These are phyloP conservation scores for Phytophthora kernoviae DNA, from an alignment of 352 stramenopile species.

Conservation along the genomic window DNA sequence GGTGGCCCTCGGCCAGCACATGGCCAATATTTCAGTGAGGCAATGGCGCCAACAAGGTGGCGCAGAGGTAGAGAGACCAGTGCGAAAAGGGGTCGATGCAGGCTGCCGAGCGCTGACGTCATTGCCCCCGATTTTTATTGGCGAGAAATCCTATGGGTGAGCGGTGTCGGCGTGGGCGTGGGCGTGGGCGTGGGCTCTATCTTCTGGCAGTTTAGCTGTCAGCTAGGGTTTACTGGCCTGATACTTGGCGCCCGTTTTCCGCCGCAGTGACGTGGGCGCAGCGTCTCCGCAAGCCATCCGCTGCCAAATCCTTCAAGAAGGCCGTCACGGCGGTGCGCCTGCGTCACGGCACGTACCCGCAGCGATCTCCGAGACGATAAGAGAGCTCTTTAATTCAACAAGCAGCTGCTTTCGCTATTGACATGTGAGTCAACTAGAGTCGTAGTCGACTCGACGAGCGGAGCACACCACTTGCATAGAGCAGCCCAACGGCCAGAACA, in stretches of 20 bases:
- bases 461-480: constrained; percentile 28
- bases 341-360: constrained; percentile 30
- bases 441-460: background rate
- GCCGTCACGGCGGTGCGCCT: constrained; percentile 20
- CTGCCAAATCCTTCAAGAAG: constrained; percentile 25
- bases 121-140: background rate
- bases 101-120: constrained; percentile 1
- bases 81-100: background rate
- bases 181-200: background rate
- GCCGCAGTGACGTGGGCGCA: constrained; percentile 13
- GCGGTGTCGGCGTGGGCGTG: constrained; percentile 1
- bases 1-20: constrained; percentile 19
- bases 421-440: constrained; percentile 25
- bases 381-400: constrained; percentile 20
- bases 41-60: background rate
- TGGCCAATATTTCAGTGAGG: constrained; percentile 21
- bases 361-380: constrained; percentile 27
- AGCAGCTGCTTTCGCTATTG: constrained; percentile 32
- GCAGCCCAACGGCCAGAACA: constrained; percentile 36
- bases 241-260: constrained; percentile 19
- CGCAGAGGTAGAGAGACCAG: constrained; percentile 17
- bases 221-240: constrained; percentile 38
- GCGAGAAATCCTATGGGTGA: background rate
- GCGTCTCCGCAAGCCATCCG: constrained; percentile 3
- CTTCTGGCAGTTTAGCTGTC: no score